phyloP scores from a whole-genome alignment of 2,329 filamentous ascomycete genomes.

The Shiraia bambusicola region DNA sequence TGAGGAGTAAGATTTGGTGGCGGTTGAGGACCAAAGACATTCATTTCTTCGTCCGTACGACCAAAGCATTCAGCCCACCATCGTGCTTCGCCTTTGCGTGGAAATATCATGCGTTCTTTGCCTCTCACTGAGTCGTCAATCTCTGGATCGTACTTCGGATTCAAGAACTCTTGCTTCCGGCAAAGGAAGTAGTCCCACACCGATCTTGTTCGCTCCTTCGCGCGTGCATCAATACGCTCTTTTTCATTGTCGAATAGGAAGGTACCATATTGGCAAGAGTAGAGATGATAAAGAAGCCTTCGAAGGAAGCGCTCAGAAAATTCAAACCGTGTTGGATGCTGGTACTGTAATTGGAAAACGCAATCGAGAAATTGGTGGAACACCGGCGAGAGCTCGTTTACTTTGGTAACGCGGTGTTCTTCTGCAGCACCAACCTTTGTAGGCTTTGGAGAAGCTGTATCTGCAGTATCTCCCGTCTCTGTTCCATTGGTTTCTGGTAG shows the following conservation, averaged over 20 bases:
- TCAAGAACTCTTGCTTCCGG: conserved; percentile 77
- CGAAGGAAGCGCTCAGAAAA: conserved; percentile 93
- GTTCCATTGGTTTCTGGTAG: conserved; percentile 51
- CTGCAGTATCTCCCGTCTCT: conserved; percentile 52
- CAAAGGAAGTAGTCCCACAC: conserved; percentile 97
- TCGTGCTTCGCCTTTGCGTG: conserved; percentile 71
- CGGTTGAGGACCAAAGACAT: conserved; percentile 52
- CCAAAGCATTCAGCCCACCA: conserved; percentile 95
- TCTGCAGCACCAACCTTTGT: conserved; percentile 47
- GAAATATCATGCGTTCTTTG: conserved; percentile 81
- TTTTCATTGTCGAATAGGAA: conserved; percentile 96
- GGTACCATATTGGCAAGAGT: conserved; percentile 95
- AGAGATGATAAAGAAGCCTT: conserved; percentile 86
- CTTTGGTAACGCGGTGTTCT: conserved; percentile 70
- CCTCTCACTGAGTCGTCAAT: conserved; percentile 79
- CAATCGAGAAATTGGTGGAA: conserved; percentile 98
- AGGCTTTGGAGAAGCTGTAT: conserved; percentile 33
- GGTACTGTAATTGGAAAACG: conserved; percentile 83
- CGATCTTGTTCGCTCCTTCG: conserved; percentile 72
- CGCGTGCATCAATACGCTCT: conserved; percentile 70
- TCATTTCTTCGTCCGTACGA: conserved; percentile 89
- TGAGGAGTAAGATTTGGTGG: conserved; percentile 30
- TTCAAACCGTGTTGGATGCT: conserved; percentile 87
- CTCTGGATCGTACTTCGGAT: conserved; percentile 72
- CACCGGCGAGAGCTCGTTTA: conserved; percentile 91